Percentiles rank a stretch among this genome's conserved stretches.
Evolutionary conservation across 306 rosid genomes (phyloP).

Genomic region (Alnus glutinosa): DNA sequence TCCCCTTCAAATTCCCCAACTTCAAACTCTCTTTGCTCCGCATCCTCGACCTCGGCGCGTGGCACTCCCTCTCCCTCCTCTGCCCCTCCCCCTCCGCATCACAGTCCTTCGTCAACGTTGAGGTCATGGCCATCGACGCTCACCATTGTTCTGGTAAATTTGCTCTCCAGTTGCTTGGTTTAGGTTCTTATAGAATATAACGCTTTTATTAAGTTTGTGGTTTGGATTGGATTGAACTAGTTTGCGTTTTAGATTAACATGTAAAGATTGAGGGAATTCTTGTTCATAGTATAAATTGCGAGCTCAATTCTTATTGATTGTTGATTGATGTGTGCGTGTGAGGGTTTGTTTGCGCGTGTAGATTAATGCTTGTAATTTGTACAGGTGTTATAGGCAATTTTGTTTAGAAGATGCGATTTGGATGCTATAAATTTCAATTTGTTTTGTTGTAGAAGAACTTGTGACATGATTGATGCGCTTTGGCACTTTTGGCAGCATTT

Average conservation of each 20-base stretch:
- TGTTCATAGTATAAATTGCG: neutral
- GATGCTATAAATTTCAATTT: neutral
- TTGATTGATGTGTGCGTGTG: neutral
- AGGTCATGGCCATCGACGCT: conserved; percentile 63
- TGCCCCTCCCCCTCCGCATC: conserved; percentile 41
- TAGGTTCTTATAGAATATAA: conserved; percentile 1
- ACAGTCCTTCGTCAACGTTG: conserved; percentile 10
- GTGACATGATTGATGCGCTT: no score
- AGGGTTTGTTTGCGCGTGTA: neutral
- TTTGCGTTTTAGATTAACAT: neutral
- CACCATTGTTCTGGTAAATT: conserved; percentile 67
- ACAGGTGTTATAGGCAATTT: neutral
- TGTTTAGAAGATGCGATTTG: neutral
- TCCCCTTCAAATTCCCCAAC: conserved; percentile 57
- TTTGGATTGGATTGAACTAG: conserved; percentile 5
- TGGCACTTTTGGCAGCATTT: no score
- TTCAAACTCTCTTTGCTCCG: conserved; percentile 67
- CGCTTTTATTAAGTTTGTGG: no score
- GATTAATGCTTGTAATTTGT: no score
- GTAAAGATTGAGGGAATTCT: neutral
- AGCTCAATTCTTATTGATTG: neutral
- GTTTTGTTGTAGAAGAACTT: neutral
- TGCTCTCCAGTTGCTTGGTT: conserved; percentile 31
- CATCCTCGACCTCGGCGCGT: conserved; percentile 40
- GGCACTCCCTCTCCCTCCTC: conserved; percentile 49